phyloP scores from a whole-genome alignment of 208 protist genomes.

The Leishmania mexicana region DNA sequence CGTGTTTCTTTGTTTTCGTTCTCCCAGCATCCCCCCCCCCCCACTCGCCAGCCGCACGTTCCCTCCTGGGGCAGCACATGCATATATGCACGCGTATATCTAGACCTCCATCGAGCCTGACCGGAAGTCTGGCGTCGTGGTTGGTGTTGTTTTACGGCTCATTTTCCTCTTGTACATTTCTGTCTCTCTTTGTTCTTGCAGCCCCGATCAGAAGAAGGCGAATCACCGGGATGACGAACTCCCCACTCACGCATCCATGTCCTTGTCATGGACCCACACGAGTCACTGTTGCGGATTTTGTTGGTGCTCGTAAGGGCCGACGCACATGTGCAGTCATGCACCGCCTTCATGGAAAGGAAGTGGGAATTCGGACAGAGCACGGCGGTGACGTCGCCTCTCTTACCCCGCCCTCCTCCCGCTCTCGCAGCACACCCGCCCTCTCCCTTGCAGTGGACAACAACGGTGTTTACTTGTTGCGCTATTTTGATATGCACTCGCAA shows the following conservation, averaged over 20 bases:
- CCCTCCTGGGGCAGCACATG: neutral
- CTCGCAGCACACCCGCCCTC: neutral
- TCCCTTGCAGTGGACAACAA: neutral
- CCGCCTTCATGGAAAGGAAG: neutral
- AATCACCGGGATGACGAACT: neutral
- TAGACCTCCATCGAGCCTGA: neutral
- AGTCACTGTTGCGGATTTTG: neutral
- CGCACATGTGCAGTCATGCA: neutral
- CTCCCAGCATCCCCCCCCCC: neutral
- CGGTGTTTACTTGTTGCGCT: neutral
- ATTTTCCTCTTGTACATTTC: constrained; percentile 21
- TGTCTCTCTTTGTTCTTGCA: neutral
- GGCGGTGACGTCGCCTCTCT: neutral
- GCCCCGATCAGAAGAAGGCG: neutral
- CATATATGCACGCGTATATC: neutral
- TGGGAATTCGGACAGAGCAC: neutral
- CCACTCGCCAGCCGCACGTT: no score
- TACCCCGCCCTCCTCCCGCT: neutral
- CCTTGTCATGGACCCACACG: neutral
- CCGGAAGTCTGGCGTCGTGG: neutral
- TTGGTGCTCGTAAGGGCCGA: neutral
- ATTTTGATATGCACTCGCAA: neutral
- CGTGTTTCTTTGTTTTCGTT: neutral
- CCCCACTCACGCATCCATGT: no score
- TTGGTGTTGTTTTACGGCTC: neutral